Percentiles rank a stretch among this genome's conserved stretches.
Evolutionary conservation across 805 yeast genomes (phyloP).

Genomic region (Lachancea dasiensis): DNA sequence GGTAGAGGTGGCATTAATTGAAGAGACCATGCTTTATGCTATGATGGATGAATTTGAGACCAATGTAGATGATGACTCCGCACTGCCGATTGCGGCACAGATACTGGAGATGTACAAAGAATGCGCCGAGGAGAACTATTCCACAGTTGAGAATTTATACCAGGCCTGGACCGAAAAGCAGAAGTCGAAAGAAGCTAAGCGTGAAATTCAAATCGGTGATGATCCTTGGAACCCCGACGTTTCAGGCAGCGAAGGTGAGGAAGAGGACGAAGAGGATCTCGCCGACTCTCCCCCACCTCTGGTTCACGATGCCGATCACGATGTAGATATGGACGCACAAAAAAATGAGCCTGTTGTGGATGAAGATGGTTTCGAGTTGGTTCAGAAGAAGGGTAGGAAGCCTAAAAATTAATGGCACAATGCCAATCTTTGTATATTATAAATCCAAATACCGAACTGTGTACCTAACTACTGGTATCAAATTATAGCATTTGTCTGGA

Average conservation of each 20-base stretch:
- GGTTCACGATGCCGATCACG: conserved; percentile 34
- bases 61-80: conserved; percentile 82
- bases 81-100: conserved; percentile 62
- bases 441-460: conserved; percentile 1
- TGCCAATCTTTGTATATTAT: conserved; percentile 5
- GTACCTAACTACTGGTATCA: neutral
- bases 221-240: conserved; percentile 62
- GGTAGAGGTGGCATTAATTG: conserved; percentile 74
- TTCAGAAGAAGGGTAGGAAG: conserved; percentile 64
- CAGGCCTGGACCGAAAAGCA: conserved; percentile 52
- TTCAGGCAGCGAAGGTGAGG: conserved; percentile 44
- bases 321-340: conserved; percentile 26
- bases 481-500: neutral
- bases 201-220: conserved; percentile 41
- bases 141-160: conserved; percentile 54
- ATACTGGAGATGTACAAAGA: conserved; percentile 63
- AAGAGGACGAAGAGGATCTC: conserved; percentile 39
- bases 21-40: conserved; percentile 77
- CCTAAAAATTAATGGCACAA: conserved; percentile 26
- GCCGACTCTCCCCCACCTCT: conserved; percentile 30
- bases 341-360: conserved; percentile 60
- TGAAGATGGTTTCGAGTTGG: conserved; percentile 92
- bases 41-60: conserved; percentile 95
- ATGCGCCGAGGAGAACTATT: conserved; percentile 48
- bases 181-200: conserved; percentile 30